Conservation (phyloP, 2,329 filamentous ascomycete species). For the Cladosporium sp. region DNA sequence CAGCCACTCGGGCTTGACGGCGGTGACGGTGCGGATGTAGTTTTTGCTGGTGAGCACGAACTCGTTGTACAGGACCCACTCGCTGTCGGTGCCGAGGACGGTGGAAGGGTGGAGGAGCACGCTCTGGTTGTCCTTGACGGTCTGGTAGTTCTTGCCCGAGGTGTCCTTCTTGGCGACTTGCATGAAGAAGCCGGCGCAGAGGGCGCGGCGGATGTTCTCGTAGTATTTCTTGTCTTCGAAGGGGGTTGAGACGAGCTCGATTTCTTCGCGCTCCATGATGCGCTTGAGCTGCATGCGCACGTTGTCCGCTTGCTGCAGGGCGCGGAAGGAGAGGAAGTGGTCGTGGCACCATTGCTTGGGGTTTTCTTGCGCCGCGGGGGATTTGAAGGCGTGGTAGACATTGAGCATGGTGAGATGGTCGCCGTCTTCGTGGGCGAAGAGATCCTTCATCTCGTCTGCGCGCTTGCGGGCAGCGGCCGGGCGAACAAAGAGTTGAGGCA, state of each 20-base stretch:
- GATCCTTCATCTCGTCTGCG: conserved; percentile 94
- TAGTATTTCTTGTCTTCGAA: conserved; percentile 98
- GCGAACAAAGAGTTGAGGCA: conserved; percentile 88
- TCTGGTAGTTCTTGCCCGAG: conserved; percentile 84
- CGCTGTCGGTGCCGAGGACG: conserved; percentile 78
- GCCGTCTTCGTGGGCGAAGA: conserved; percentile 88
- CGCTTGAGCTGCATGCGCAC: conserved; percentile 86
- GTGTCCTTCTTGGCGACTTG: conserved; percentile 93
- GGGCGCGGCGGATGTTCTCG: conserved; percentile 87
- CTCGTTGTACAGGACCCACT: conserved; percentile 98
- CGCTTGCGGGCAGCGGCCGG: conserved; percentile 80
- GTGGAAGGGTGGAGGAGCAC: conserved; percentile 93
- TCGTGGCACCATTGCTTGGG: conserved; percentile 93
- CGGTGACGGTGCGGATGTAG: conserved; percentile 91
- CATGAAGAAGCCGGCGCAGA: conserved; percentile 98
- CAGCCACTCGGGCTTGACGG: conserved; percentile 90
- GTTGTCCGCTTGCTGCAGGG: conserved; percentile 87
- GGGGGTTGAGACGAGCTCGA: conserved; percentile 81
- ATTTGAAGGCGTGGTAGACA: conserved; percentile 96
- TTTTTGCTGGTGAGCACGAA: conserved; percentile 98
- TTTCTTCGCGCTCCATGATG: conserved; percentile 89
- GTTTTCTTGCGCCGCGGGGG: conserved; percentile 63
- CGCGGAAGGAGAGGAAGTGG: conserved; percentile 86
- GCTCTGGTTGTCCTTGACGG: conserved; percentile 92
- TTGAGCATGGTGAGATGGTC: conserved; percentile 96